Evolutionary conservation across 2,329 filamentous ascomycete species (phyloP), one percentile per base, ranked within the genome.

Genomic region (Colletotrichum cordylinicola): DNA sequence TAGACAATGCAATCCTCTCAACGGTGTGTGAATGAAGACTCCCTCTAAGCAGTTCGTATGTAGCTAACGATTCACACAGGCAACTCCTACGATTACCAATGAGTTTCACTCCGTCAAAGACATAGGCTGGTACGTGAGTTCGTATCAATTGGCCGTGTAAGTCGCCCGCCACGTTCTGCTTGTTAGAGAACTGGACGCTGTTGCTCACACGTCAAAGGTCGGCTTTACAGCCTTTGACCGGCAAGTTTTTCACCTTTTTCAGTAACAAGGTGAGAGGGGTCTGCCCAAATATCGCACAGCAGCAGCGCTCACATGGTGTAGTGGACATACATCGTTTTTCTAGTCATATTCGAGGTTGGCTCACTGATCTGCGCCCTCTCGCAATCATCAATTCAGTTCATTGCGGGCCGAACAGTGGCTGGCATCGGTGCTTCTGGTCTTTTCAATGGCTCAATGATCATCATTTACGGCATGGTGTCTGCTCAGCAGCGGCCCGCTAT

Each of bases 91-190:
- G 43, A 90, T 91, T 66, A 90, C 88, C 0, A 86, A 84, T 67
- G 83, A 88, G 33, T 88, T 90, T 79, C 85, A 89, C 70, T 86
- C 87, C 15, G 81, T 90, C 1, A 80, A 82, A 7, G 89, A 91
- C 77, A 86, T 91, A 13, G 90, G 89, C 48, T 91, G 90, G 90
- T 91, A 91, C 79, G 87, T 86, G 7, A 87, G 86, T 70, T 86
- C 87, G 29, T 90, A 89, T 78, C 85, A 87, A 37, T 85, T 90
- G 7, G 92, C 67, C 6, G 55, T 70, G 83, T 90, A 67, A 81
- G 87, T n/a, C 88, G 82, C 82, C 83, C 1, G 83, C 61, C 78
- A 72, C 35, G 16, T 66, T 12, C n/a, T 15, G 24, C 33, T 56
- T 24, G 48, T 8, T 7, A 18, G 6, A 29, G 2, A 3, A 27